A percentile compares a stretch with the other conserved stretches of the same genome.
Conservation (phyloP, 2,329 filamentous ascomycete species). For the Stachybotrys chartarum region DNA sequence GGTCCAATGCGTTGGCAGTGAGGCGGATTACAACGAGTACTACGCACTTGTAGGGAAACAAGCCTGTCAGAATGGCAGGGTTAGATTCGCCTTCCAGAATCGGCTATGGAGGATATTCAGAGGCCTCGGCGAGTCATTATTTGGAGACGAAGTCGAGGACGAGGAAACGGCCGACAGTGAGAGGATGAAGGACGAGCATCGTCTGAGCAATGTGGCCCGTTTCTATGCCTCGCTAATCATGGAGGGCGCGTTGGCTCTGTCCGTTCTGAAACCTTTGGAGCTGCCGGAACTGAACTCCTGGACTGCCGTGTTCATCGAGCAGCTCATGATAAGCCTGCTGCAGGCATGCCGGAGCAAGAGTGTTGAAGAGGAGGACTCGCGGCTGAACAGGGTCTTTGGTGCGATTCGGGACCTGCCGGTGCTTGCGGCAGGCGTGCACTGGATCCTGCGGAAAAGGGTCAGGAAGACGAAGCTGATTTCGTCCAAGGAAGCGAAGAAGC, state of each 20-base stretch:
- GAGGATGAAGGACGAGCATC: slow-evolving; percentile 38
- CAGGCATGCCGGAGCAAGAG: slow-evolving; percentile 48
- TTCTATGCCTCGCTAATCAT: slow-evolving; percentile 46
- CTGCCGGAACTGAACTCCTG: slow-evolving; percentile 70
- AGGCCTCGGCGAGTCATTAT: slow-evolving; percentile 72
- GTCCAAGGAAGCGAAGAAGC: slow-evolving; percentile 37
- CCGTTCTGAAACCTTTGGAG: slow-evolving; percentile 62
- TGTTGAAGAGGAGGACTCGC: slow-evolving; percentile 42
- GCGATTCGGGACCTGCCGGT: slow-evolving; percentile 56
- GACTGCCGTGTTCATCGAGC: slow-evolving; percentile 71
- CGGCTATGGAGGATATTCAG: slow-evolving; percentile 81
- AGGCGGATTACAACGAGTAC: slow-evolving; percentile 84
- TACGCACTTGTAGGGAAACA: slow-evolving; percentile 80
- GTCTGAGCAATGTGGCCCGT: slow-evolving; percentile 45
- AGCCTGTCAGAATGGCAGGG: slow-evolving; percentile 66
- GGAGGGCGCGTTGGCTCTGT: slow-evolving; percentile 36
- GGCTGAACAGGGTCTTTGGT: slow-evolving; percentile 59
- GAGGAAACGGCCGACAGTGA: slow-evolving; percentile 43
- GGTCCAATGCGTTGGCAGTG: slow-evolving; percentile 77
- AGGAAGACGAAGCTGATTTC: slow-evolving; percentile 52
- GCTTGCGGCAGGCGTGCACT: slow-evolving; percentile 68
- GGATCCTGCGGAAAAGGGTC: slow-evolving; percentile 71
- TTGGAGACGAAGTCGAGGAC: slow-evolving; percentile 56
- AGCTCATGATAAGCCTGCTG: slow-evolving; percentile 70
- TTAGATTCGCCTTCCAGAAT: slow-evolving; percentile 82